Evolutionary conservation across 2,329 filamentous ascomycete genomes (phyloP).

Genomic region (Phyllosticta citrichinensis): DNA sequence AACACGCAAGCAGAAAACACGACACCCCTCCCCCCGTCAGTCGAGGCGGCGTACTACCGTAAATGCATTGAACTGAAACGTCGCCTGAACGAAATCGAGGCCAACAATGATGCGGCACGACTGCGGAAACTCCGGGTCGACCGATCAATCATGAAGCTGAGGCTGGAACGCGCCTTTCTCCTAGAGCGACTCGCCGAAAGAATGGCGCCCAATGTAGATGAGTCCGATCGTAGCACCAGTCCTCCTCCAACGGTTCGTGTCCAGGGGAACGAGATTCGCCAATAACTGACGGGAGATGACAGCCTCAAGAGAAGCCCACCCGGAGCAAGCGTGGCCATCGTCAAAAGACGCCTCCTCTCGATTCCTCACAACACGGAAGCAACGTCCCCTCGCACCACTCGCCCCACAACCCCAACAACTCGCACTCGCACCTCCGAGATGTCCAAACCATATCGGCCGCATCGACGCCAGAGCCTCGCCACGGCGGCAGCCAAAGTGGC

Average conservation of each 20-base stretch:
- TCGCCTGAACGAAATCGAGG: conserved; percentile 83
- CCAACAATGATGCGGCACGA: conserved; percentile 76
- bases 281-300: conserved; percentile 12
- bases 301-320: conserved; percentile 71
- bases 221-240: conserved; percentile 69
- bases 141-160: conserved; percentile 82
- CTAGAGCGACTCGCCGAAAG: conserved; percentile 39
- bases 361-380: conserved; percentile 10
- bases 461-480: conserved; percentile 28
- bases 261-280: neutral
- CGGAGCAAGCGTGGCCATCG: conserved; percentile 64
- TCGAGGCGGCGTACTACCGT: conserved; percentile 89
- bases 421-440: conserved; percentile 13
- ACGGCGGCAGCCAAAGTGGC: neutral
- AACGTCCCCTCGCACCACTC: conserved; percentile 14
- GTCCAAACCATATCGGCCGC: conserved; percentile 21
- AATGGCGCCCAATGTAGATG: conserved; percentile 39
- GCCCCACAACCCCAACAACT: conserved; percentile 14
- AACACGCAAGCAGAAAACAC: neutral
- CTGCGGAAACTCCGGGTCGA: conserved; percentile 69
- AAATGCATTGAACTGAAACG: conserved; percentile 95
- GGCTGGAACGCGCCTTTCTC: conserved; percentile 64
- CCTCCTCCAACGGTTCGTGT: conserved; percentile 63
- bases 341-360: conserved; percentile 25
- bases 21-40: conserved; percentile 62